Base-by-base conservation (phyloP, 1,139 yeast species). In the Taphrina confusa region DNA sequence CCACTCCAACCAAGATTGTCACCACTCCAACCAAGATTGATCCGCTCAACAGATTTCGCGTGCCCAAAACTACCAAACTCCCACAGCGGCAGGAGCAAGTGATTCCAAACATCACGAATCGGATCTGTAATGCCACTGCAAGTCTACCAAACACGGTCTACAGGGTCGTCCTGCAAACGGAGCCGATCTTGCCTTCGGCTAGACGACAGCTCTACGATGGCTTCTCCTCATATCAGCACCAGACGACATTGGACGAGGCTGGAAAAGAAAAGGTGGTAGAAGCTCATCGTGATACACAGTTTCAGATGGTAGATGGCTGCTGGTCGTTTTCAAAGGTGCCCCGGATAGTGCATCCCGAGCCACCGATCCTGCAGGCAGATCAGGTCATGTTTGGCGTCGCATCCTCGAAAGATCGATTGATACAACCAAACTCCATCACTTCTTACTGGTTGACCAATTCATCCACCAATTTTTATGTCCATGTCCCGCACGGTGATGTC, bases 301-400 rank as follows among this genome's bases (percentile, higher is more conserved):
- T n/a, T n/a, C n/a, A n/a, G n/a, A n/a, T n/a, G n/a, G n/a, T n/a
- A n/a, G 14, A 20, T 42, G 31, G 30, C 16, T 42, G 47, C 16
- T 9, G 11, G 31, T 30, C 25, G 11, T 42, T 9, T 18, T 16
- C 47, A 8, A 18, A 23, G 6, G 30, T 42, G 30, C 47, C 47
- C 5, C 47, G 47, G 11, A 23, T 42, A 20, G 47, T 23, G 6
- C 50, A 45, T 8, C 37, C 50, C n/a, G 37, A 30, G 30, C 34
- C 50, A 9, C 30, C 50, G 9, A 16, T 22, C 5, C 50, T 45
- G 5, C 37, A 30, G 16, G 33, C 37, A 8, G 28, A 27, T 28
- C 50, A 45, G 37, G 25, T 45, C 12, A 45, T 45, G 23, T 45
- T 45, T 30, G 50, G 50, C n/a, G 37, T 45, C 2, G 50, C 50